phyloP scores from a whole-genome alignment of 2,329 filamentous ascomycete genomes.

The Trichoderma harzianum region DNA sequence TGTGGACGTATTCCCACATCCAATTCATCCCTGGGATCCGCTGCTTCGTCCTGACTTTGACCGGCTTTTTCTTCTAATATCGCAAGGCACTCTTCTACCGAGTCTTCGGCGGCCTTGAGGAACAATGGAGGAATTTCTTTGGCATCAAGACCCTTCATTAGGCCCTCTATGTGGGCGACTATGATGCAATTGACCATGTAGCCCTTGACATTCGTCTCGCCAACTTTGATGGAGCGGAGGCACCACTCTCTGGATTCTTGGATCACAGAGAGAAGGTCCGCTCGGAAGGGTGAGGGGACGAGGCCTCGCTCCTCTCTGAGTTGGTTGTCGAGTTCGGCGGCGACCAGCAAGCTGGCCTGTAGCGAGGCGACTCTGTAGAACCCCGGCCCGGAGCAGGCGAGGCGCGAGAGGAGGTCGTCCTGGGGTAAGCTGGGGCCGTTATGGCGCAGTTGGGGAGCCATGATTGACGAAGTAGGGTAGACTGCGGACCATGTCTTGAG shows the following conservation, averaged over 20 bases:
- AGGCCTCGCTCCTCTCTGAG: slow-evolving; percentile 41
- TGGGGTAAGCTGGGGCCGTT: slow-evolving; percentile 5
- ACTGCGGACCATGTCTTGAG: slow-evolving; percentile 45
- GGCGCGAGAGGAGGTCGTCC: slow-evolving; percentile 34
- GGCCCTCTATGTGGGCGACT: slow-evolving; percentile 39
- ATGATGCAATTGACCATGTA: slow-evolving; percentile 38
- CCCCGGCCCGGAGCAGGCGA: slow-evolving; percentile 39
- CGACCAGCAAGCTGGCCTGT: slow-evolving; percentile 37
- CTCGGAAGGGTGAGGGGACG: slow-evolving; percentile 32
- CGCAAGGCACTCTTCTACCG: slow-evolving; percentile 31
- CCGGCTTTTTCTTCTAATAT: slow-evolving; percentile 34
- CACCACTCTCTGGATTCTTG: slow-evolving; percentile 41
- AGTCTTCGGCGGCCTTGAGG: slow-evolving; percentile 37
- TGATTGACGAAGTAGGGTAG: slow-evolving; percentile 27
- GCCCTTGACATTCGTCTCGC: slow-evolving; percentile 55
- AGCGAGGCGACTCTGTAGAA: slow-evolving; percentile 38
- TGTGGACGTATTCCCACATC: slow-evolving; percentile 9
- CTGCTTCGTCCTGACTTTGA: slow-evolving; percentile 13
- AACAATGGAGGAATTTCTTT: slow-evolving; percentile 35
- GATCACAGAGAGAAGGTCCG: slow-evolving; percentile 42
- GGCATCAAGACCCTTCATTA: slow-evolving; percentile 35
- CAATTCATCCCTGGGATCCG: neutral
- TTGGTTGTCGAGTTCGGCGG: slow-evolving; percentile 40
- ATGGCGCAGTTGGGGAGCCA: neutral
- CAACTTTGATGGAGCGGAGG: slow-evolving; percentile 40